phyloP scores from a whole-genome alignment of 1,284 basidiomycete genomes.

The Heterobasidion parviporum region DNA sequence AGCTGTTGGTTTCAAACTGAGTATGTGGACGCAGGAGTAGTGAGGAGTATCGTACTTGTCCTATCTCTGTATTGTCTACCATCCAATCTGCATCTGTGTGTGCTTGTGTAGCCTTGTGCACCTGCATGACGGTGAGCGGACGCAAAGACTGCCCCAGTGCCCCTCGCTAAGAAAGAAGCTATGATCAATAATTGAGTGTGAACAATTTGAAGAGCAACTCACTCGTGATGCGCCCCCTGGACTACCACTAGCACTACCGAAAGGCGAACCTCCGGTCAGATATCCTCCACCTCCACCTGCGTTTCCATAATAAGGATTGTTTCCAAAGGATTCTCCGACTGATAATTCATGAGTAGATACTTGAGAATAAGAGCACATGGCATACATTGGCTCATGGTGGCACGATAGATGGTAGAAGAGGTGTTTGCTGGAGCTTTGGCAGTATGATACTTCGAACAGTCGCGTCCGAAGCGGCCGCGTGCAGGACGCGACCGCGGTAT shows the following conservation, averaged over 20 bases:
- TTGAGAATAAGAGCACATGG: neutral
- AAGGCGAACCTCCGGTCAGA: slow-evolving; percentile 35
- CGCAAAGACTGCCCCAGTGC: slow-evolving; percentile 59
- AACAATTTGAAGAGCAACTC: slow-evolving; percentile 7
- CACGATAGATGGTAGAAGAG: too few species aligned
- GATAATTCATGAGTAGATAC: neutral
- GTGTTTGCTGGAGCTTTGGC: too few species aligned
- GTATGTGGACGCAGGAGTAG: too few species aligned
- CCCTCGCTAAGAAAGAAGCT: slow-evolving; percentile 8
- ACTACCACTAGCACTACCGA: slow-evolving; percentile 32
- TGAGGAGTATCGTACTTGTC: slow-evolving; percentile 48
- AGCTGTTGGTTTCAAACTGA: slow-evolving; percentile 30
- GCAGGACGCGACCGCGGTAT: slow-evolving; percentile 1
- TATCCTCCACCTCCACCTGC: slow-evolving; percentile 21
- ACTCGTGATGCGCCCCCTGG: slow-evolving; percentile 35
- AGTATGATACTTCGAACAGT: too few species aligned
- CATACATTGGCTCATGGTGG: slow-evolving; percentile 36
- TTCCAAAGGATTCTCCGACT: slow-evolving; percentile 14
- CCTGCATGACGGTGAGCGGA: slow-evolving; percentile 81
- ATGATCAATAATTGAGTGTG: neutral
- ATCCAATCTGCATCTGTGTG: slow-evolving; percentile 87
- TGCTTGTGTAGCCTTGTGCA: slow-evolving; percentile 70
- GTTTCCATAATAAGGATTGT: slow-evolving; percentile 28
- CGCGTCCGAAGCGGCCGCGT: too few species aligned
- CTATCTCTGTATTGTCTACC: slow-evolving; percentile 76